Percentiles rank a stretch among this genome's conserved stretches.
Evolutionary conservation across 192 early-diverging fungal genomes (phyloP).

Genomic region (Backusella tarrabulga): DNA sequence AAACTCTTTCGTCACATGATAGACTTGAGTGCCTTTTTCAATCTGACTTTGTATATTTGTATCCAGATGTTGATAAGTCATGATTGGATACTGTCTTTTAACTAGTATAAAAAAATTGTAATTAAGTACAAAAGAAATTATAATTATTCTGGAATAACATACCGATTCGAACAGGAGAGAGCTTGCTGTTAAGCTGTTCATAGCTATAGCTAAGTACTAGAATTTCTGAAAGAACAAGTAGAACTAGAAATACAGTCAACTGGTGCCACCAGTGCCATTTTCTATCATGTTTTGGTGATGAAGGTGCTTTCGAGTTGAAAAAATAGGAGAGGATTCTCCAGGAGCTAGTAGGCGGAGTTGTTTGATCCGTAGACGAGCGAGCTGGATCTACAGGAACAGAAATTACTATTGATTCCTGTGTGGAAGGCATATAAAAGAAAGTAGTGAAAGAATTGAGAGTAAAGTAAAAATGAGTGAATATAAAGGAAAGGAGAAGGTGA

Average conservation of each 20-base stretch:
- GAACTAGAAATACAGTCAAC: slow-evolving; percentile 3
- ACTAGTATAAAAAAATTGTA: slow-evolving; percentile 28
- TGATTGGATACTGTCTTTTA: slow-evolving; percentile 43
- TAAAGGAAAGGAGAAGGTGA: not conserved
- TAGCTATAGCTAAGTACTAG: slow-evolving; percentile 12
- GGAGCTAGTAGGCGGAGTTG: not conserved
- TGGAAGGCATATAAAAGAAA: not conserved
- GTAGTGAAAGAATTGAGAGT: not conserved
- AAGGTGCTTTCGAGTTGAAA: not conserved
- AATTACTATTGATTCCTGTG: not conserved
- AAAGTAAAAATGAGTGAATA: slow-evolving; percentile 9
- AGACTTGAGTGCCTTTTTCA: slow-evolving; percentile 45
- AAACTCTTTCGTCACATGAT: slow-evolving; percentile 59
- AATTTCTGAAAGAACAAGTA: slow-evolving; percentile 17
- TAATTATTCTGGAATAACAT: slow-evolving; percentile 7
- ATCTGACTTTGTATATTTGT: slow-evolving; percentile 24
- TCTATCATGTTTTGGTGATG: slow-evolving; percentile 15
- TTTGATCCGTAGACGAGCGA: not conserved
- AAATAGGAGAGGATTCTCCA: not conserved
- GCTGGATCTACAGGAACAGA: not conserved
- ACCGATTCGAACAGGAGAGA: slow-evolving; percentile 29
- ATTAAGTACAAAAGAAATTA: not conserved
- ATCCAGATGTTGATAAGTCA: slow-evolving; percentile 46
- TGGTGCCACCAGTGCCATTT: slow-evolving; percentile 38
- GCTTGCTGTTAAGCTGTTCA: slow-evolving; percentile 12